Evolutionary conservation across 129 eudicot genomes (phyloP), one percentile per base, ranked within the genome.

Genomic region (Chrysanthemum lavandulifolium): DNA sequence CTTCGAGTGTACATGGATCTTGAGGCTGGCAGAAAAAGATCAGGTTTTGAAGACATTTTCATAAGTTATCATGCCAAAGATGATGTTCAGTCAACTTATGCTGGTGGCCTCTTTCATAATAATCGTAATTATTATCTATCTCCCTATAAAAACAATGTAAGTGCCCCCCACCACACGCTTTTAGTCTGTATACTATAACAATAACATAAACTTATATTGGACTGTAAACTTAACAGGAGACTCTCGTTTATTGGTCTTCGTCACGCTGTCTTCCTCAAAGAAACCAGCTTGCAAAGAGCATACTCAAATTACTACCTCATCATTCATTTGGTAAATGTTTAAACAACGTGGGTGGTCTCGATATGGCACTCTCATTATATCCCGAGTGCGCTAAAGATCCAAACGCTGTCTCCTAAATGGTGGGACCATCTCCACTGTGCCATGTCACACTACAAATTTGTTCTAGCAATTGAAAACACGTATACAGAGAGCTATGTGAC

Each of bases 351-450:
- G 97, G 96, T 13, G 97, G 99, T 50, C 89, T 84, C 11, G 88
- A 95, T 83, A 84, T 19, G 91, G 99, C 96, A 10, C 91, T 95
- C 50, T 79, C 93, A 67, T 60, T 88, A 65, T 95, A 90, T 47
- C 99, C 99, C 21, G 94, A 95, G 78, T 95, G 99, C 23, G 68
- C 50, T 1, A 95, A 86, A 70, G 92, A 89, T 62, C 69, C 84
- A 1, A 86, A 76, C 3, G 71, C 75, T n/a, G 27, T 61, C 94
- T 19, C 99, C 97, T 7, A 81, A 82, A 69, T 95, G 99, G 99
- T 95, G 99, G 99, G 97, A 95, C 71, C 99, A 95, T 73, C 78
- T 95, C 14, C 99, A 95, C 33, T 95, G 99, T 52, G 97, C 99
- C 59, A 95, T 95, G 99, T 65, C 69, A 4, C 69, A 65, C 69